A percentile compares a stretch with the other conserved stretches of the same genome.
Conservation (phyloP, 495 filamentous ascomycete species). For the Zalerion maritima region DNA sequence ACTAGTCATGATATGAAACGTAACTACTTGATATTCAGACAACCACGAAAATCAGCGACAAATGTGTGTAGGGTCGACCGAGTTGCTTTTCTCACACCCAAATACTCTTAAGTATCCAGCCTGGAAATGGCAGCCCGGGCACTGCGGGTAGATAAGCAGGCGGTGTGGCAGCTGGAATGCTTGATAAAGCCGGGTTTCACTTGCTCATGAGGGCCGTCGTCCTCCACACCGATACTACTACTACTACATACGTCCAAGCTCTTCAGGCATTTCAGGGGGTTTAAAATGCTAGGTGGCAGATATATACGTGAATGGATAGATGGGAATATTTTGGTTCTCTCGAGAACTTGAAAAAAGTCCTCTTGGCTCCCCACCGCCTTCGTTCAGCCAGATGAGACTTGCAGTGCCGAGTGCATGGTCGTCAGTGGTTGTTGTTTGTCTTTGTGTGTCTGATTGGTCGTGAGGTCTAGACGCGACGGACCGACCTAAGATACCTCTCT, state of each 20-base stretch:
- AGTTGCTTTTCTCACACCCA: background rate
- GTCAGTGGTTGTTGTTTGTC: too few relatives aligned
- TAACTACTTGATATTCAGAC: too few relatives aligned
- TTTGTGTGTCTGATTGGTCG: too few relatives aligned
- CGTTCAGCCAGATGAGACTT: conserved; percentile 7
- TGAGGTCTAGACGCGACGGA: too few relatives aligned
- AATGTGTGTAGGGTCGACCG: too few relatives aligned
- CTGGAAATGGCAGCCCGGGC: background rate
- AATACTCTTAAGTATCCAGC: background rate
- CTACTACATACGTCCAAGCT: conserved; percentile 1
- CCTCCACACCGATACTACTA: too few relatives aligned
- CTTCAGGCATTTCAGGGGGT: conserved; percentile 2
- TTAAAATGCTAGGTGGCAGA: conserved; percentile 4
- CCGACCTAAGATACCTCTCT: too few relatives aligned
- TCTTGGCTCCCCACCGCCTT: conserved; percentile 3
- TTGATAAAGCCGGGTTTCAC: background rate
- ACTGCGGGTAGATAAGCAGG: too few relatives aligned
- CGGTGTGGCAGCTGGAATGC: too few relatives aligned
- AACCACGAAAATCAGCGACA: too few relatives aligned
- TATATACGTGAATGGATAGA: conserved; percentile 7
- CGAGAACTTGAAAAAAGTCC: conserved; percentile 8
- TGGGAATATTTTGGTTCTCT: conserved; percentile 11
- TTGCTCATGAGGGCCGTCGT: background rate
- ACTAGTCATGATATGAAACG: too few relatives aligned
- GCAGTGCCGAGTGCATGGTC: conserved; percentile 5